phyloP scores from a whole-genome alignment of 371 early-diverging fungal genomes.

The Mortierella polycephala region DNA sequence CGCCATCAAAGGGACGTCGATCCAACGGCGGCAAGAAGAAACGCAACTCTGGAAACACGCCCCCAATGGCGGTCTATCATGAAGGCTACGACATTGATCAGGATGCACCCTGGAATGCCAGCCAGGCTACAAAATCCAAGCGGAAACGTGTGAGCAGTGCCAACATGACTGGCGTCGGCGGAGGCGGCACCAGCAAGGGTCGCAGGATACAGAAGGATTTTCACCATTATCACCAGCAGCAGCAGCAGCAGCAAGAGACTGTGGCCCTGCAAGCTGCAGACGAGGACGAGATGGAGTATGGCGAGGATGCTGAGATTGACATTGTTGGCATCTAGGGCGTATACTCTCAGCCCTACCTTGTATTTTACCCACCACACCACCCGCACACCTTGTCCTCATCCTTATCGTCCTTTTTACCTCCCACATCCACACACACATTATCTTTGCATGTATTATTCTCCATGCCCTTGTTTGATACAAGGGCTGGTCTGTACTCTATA shows the following conservation, averaged over 20 bases:
- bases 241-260: conserved; percentile 4
- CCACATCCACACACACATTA: conserved; percentile 1
- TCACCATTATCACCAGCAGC: conserved; percentile 7
- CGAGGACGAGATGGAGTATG: conserved; percentile 25
- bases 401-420: background rate
- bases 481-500: conserved; percentile 1
- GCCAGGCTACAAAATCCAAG: conserved; percentile 19
- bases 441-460: conserved; percentile 14
- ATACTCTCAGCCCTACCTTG: background rate
- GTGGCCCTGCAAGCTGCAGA: conserved; percentile 13
- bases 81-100: conserved; percentile 22
- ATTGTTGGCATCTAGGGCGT: conserved; percentile 36
- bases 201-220: conserved; percentile 31
- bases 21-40: conserved; percentile 17
- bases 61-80: conserved; percentile 1
- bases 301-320: conserved; percentile 52
- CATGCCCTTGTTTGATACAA: conserved; percentile 5
- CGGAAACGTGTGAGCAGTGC: conserved; percentile 15
- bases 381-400: background rate
- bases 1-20: conserved; percentile 18
- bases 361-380: conserved; percentile 2
- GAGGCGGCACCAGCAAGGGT: conserved; percentile 26
- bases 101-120: conserved; percentile 25
- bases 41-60: conserved; percentile 12
- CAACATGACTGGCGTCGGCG: conserved; percentile 7